Evolutionary conservation across 768 basidiomycete genomes (phyloP).

Genomic region (Thelephora aurantiotincta): DNA sequence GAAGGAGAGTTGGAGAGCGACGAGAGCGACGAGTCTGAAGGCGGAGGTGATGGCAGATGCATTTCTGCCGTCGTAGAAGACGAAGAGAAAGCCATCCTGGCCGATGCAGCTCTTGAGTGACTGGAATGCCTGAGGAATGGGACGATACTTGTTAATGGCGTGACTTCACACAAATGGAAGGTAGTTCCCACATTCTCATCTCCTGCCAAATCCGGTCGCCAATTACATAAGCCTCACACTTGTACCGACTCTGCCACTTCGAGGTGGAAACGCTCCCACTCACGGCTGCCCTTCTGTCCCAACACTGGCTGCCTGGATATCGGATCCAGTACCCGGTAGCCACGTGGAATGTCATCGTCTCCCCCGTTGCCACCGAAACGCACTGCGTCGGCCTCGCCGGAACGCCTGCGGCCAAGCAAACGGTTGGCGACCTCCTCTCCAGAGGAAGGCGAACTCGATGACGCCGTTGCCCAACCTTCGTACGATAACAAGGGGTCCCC

Average conservation of each 20-base stretch:
- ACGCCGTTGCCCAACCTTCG: conserved; percentile 20
- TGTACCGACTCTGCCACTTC: too few relatives aligned
- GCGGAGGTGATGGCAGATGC: neutral
- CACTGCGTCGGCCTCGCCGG: conserved; percentile 38
- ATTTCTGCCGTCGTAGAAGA: neutral
- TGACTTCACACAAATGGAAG: too few relatives aligned
- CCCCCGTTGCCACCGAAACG: conserved; percentile 32
- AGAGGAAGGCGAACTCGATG: conserved; percentile 77
- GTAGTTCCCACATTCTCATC: too few relatives aligned
- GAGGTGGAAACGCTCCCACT: too few relatives aligned
- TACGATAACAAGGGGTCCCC: conserved; percentile 4
- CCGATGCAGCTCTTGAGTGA: neutral
- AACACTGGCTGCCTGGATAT: too few relatives aligned
- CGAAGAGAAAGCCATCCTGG: neutral
- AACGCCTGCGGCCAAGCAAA: conserved; percentile 36
- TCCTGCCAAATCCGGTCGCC: too few relatives aligned
- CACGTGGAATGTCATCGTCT: conserved; percentile 3
- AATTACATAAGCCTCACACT: too few relatives aligned
- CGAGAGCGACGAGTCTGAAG: neutral
- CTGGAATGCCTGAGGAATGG: neutral
- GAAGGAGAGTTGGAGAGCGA: neutral
- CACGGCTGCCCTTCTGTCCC: too few relatives aligned
- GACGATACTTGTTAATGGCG: too few relatives aligned
- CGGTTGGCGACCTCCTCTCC: conserved; percentile 46
- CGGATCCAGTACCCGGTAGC: neutral